Conservation (phyloP, 495 filamentous ascomycete species). For the Friedmanniomyces endolithicus region DNA sequence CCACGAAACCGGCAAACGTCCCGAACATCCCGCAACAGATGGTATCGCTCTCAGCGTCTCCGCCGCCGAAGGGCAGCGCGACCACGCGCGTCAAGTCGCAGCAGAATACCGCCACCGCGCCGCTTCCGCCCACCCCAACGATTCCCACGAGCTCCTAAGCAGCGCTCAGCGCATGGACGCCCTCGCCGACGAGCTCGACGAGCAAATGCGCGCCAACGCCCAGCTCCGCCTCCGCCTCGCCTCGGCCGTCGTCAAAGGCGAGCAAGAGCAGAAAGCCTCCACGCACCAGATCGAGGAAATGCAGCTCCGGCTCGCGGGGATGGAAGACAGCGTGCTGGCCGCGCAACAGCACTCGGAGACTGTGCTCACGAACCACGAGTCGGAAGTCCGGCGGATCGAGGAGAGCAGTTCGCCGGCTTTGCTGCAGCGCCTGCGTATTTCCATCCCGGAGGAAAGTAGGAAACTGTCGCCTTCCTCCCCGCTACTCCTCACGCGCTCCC, state of each 20-base stretch:
- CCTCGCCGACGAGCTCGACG: slow-evolving; percentile 60
- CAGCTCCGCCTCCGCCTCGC: slow-evolving; percentile 68
- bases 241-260: slow-evolving; percentile 73
- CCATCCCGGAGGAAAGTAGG: slow-evolving; percentile 25
- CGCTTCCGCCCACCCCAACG: background rate
- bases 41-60: slow-evolving; percentile 34
- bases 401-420: slow-evolving; percentile 69
- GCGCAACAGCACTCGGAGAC: slow-evolving; percentile 85
- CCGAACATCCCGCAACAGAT: background rate
- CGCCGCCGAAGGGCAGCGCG: slow-evolving; percentile 57
- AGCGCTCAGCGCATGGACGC: slow-evolving; percentile 66
- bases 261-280: slow-evolving; percentile 68
- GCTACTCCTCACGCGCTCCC: slow-evolving; percentile 54
- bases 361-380: slow-evolving; percentile 67
- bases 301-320: slow-evolving; percentile 60
- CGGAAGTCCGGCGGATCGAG: slow-evolving; percentile 61
- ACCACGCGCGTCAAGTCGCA: slow-evolving; percentile 50
- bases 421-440: slow-evolving; percentile 50
- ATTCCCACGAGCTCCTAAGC: slow-evolving; percentile 36
- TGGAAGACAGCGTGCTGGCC: slow-evolving; percentile 72
- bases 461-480: slow-evolving; percentile 37
- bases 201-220: slow-evolving; percentile 65
- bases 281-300: slow-evolving; percentile 68
- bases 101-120: slow-evolving; percentile 22
- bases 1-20: background rate